These are phyloP conservation scores for Petasospora rhodanensis DNA, from an alignment of 1,139 yeast species.

Conservation along the genomic window DNA sequence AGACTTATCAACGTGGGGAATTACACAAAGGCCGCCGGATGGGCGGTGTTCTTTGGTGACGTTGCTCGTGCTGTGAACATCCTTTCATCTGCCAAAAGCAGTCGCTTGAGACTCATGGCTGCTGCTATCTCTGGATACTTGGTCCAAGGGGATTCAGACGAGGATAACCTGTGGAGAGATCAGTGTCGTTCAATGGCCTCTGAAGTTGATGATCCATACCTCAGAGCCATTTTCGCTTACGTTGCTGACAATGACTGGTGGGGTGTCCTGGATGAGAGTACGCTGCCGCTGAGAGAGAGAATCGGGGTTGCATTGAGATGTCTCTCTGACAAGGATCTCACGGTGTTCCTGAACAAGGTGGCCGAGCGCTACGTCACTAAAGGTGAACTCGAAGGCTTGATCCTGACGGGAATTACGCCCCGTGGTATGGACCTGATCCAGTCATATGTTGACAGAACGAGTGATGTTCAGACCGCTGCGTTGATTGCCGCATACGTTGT, in stretches of 20 bases:
- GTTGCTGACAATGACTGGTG: slow-evolving; percentile 96
- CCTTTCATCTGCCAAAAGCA: slow-evolving; percentile 41
- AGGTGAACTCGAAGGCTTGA: slow-evolving; percentile 89
- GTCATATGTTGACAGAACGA: slow-evolving; percentile 81
- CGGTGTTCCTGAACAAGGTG: slow-evolving; percentile 61
- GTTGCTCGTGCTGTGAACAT: slow-evolving; percentile 76
- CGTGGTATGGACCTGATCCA: slow-evolving; percentile 78
- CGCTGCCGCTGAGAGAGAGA: slow-evolving; percentile 82
- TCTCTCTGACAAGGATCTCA: slow-evolving; percentile 71
- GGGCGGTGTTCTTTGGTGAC: slow-evolving; percentile 96
- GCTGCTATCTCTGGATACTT: slow-evolving; percentile 93
- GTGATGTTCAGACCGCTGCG: slow-evolving; percentile 92
- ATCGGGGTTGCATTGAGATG: slow-evolving; percentile 87
- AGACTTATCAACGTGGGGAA: slow-evolving; percentile 55
- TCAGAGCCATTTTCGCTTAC: slow-evolving; percentile 88
- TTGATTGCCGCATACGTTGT: slow-evolving; percentile 74
- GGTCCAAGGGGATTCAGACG: slow-evolving; percentile 57
- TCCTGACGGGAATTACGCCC: slow-evolving; percentile 85
- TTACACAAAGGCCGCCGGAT: slow-evolving; percentile 90
- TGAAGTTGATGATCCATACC: slow-evolving; percentile 83
- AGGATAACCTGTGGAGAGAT: slow-evolving; percentile 89
- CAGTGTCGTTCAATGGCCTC: slow-evolving; percentile 86
- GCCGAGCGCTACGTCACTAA: slow-evolving; percentile 65
- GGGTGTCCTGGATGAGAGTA: slow-evolving; percentile 88
- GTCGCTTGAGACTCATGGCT: slow-evolving; percentile 68